phyloP scores from a whole-genome alignment of 1,284 basidiomycete genomes.

The Papiliotrema nemorosa region DNA sequence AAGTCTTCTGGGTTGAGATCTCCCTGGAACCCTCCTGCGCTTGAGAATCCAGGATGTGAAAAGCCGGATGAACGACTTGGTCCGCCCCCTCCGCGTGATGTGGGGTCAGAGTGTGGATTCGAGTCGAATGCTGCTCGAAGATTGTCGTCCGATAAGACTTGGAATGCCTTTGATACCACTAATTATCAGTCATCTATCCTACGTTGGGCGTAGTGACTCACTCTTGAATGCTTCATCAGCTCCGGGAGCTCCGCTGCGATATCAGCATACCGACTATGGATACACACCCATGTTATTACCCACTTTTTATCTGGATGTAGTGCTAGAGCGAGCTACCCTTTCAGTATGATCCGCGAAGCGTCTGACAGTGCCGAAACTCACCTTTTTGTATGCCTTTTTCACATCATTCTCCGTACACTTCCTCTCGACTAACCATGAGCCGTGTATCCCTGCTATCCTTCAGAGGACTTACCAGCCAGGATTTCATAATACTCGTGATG shows the following conservation, averaged over 20 bases:
- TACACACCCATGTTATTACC: slow-evolving; percentile 2
- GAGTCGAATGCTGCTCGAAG: slow-evolving; percentile 89
- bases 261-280: background rate
- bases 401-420: slow-evolving; percentile 85
- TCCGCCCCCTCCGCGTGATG: slow-evolving; percentile 64
- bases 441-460: background rate
- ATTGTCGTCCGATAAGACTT: slow-evolving; percentile 86
- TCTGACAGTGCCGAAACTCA: too few relatives aligned
- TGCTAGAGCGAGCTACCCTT: slow-evolving; percentile 73
- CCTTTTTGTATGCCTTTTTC: slow-evolving; percentile 97
- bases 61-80: slow-evolving; percentile 21
- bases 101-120: slow-evolving; percentile 77
- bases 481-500: slow-evolving; percentile 93
- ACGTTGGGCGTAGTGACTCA: too few relatives aligned
- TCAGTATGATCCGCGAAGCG: too few relatives aligned
- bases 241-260: slow-evolving; percentile 72
- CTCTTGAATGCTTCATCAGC: slow-evolving; percentile 99
- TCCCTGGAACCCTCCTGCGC: slow-evolving; percentile 60
- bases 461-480: slow-evolving; percentile 54
- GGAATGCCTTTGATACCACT: slow-evolving; percentile 99
- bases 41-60: slow-evolving; percentile 51
- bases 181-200: slow-evolving; percentile 10
- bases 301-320: slow-evolving; percentile 94
- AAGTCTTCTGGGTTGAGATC: slow-evolving; percentile 93
- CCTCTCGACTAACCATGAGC: slow-evolving; percentile 59